Evolutionary conservation across 805 yeast species (phyloP), one percentile per base, ranked within the genome.

Genomic region (Candida morakotiae): DNA sequence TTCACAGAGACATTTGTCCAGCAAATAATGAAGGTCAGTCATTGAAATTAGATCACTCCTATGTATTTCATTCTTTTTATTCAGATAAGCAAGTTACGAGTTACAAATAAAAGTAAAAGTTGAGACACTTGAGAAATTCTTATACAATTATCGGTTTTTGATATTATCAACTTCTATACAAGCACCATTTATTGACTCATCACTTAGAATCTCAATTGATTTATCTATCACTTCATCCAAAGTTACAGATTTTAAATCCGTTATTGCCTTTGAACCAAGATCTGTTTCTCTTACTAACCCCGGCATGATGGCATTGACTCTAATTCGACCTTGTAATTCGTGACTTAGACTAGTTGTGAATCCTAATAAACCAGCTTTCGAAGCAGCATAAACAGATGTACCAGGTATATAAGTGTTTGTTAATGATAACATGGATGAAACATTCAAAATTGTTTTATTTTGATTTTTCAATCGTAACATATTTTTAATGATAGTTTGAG

Each of bases 321-420:
- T 56, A 2, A 87, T 68, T 8, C 66, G 65, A 0, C 76, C 57
- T 10, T 69, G 71, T 41, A 83, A 51, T 46, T 87, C 96, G 1
- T 55, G 47, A 0, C 89, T 83, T 23, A 84, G 52, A 0, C 81
- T 55, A 31, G 64, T 58, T 0, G 87, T 73, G 47, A 86, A 77
- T 3, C 82, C 82, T 33, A 73, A 58, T 3, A 87, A 49, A 0
- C 87, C 95, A 0, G 82, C 79, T 51, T 87, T 87, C 37, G 83
- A 64, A 0, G 88, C 84, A 0, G 82, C 62, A 47, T 87, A 87
- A 0, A 80, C 80, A 0, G 77, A 44, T 0, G 87, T 71, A 1
- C 94, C 94, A 3, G 73, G 69, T 0, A 64, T 43, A 1, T 48
- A 43, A 4, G 46, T 34, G 9, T 55, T 53, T 0, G 68, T 60